Evolutionary conservation across 2,329 filamentous ascomycete species (phyloP), one percentile per base, ranked within the genome.

Genomic region (Macrophomina tecta): DNA sequence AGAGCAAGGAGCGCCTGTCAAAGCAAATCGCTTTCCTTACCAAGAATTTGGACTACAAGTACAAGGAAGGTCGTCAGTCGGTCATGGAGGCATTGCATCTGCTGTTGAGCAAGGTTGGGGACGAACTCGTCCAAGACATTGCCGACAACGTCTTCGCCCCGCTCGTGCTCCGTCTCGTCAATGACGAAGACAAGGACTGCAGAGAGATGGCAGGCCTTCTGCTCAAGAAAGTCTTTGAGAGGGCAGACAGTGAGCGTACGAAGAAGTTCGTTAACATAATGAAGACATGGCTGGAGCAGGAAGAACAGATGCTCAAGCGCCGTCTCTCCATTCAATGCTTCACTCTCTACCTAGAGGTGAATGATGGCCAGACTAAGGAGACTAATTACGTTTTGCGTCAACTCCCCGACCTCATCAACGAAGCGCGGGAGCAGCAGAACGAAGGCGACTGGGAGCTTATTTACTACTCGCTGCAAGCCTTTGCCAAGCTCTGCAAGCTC

Each of bases 81-180:
- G 92, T 97, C 34, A 92, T 99, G 87, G 95, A 99, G 79, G 89
- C 94, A 3, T 85, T 97, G 53, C 90, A 97, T 74, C 84, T 94
- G 51, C 83, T 99, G n/a, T 83, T 98, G 28, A 89, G 87, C 69
- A 98, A 97, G 79, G 90, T 94, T 4, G 90, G 91, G 0, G 87
- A 93, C 46, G 91, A 93, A 32, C 88, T 94, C 53, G 87, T 94
- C 7, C 92, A 96, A 76, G 91, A 97, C 70, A 87, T 97, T 40
- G 85, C 92, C 0, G 87, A 88, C 1, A 91, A 89, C 23, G 92
- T 93, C 75, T 99, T 97, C 81, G 85, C 96, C 28, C 93, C 94
- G 0, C 80, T 99, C 5, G 88, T 97, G 61, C 88, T 97, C 72
- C 89, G 94, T 16, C 85, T 97, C 69, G 89, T 91, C 68, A 97